Evolutionary conservation across 163 green algal genomes (phyloP).

Genomic region (Scenedesmus sp.): DNA sequence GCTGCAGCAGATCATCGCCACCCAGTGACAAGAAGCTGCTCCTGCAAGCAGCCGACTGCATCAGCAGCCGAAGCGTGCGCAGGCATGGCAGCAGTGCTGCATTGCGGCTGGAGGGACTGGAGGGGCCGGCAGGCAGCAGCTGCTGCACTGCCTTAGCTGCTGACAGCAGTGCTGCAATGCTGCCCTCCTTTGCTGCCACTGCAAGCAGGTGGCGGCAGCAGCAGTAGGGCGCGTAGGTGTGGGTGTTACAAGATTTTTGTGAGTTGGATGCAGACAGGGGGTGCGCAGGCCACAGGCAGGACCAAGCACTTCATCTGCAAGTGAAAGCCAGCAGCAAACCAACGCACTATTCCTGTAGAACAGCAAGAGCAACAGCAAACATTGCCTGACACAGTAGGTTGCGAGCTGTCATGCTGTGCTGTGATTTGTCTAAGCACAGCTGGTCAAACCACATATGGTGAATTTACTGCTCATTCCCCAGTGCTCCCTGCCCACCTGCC

Average conservation of each 20-base stretch:
- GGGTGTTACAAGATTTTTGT: not conserved
- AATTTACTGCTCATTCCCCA: not conserved
- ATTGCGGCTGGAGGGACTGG: not conserved
- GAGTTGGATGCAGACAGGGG: too few relatives aligned
- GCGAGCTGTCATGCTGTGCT: too few relatives aligned
- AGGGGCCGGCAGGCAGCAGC: not conserved
- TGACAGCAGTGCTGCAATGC: conserved; percentile 31
- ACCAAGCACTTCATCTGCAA: too few relatives aligned
- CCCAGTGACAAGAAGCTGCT: conserved; percentile 46
- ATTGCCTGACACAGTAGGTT: too few relatives aligned
- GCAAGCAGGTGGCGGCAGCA: not conserved
- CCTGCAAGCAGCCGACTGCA: conserved; percentile 54
- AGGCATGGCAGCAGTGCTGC: conserved; percentile 27
- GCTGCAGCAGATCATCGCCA: conserved; percentile 40
- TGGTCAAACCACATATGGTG: too few relatives aligned
- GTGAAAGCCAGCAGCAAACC: too few relatives aligned
- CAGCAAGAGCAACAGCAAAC: too few relatives aligned
- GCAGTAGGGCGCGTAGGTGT: not conserved
- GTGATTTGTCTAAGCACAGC: too few relatives aligned
- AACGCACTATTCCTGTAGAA: too few relatives aligned
- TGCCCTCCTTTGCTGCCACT: conserved; percentile 39
- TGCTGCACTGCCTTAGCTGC: conserved; percentile 34
- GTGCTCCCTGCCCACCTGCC: conserved; percentile 39
- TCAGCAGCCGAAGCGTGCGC: conserved; percentile 26
- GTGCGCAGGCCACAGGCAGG: too few relatives aligned